phyloP scores from a whole-genome alignment of 1,284 basidiomycete species.

The Omphalotus olearius region DNA sequence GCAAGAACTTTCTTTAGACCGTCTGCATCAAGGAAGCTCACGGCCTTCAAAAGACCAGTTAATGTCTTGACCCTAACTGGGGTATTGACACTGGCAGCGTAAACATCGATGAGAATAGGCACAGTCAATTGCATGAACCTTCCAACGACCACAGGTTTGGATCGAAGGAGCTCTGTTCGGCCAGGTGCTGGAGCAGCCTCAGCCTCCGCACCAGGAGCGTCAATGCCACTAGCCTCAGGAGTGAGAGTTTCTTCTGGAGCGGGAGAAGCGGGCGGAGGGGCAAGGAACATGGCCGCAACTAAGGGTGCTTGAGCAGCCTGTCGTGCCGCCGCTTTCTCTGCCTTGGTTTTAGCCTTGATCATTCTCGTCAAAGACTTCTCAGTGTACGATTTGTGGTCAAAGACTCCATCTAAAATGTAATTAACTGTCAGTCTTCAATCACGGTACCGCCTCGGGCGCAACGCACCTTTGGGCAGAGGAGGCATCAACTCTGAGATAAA shows the following conservation, averaged over 20 bases:
- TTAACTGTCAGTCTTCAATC: constrained; percentile 1
- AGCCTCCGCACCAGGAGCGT: constrained; percentile 4
- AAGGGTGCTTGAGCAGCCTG: constrained; percentile 37
- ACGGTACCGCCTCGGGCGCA: background rate
- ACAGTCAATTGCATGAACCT: constrained; percentile 84
- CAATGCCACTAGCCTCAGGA: constrained; percentile 12
- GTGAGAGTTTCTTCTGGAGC: constrained; percentile 23
- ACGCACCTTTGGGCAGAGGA: constrained; percentile 80
- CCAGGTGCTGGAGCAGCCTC: constrained; percentile 36
- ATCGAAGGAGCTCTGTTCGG: constrained; percentile 69
- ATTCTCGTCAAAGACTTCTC: constrained; percentile 78
- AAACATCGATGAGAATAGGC: constrained; percentile 92
- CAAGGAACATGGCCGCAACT: constrained; percentile 25
- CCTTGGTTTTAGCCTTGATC: constrained; percentile 74
- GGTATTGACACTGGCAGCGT: constrained; percentile 87
- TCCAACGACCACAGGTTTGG: constrained; percentile 71
- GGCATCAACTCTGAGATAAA: constrained; percentile 89
- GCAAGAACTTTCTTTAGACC: constrained; percentile 73
- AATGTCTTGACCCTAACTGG: constrained; percentile 85
- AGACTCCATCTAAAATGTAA: constrained; percentile 73
- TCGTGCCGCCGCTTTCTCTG: constrained; percentile 66
- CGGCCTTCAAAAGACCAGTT: constrained; percentile 82
- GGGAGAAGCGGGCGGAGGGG: constrained; percentile 23
- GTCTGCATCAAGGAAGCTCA: constrained; percentile 79
- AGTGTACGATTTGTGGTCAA: constrained; percentile 86